Conservation (phyloP, 495 filamentous ascomycete genomes). For the Podospora appendiculata region DNA sequence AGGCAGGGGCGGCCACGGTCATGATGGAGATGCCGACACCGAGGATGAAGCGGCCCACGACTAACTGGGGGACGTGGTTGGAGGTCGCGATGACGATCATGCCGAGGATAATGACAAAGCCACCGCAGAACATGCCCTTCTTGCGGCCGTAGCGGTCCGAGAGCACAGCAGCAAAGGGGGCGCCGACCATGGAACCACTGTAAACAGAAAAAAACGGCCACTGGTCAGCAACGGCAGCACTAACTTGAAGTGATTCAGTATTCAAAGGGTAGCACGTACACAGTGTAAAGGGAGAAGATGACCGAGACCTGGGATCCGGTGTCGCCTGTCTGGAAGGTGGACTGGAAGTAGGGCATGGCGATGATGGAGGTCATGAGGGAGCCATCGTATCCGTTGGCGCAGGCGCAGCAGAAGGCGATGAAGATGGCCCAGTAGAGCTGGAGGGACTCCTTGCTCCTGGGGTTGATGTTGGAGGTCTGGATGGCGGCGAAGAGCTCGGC, state of each 20-base stretch:
- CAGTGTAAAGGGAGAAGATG: constrained; percentile 41
- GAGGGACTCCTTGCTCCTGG: constrained; percentile 45
- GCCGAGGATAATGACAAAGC: constrained; percentile 42
- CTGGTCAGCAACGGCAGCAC: not conserved
- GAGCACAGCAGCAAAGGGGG: constrained; percentile 35
- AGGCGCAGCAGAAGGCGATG: constrained; percentile 41
- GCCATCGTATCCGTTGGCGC: constrained; percentile 45
- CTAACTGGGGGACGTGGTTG: constrained; percentile 30
- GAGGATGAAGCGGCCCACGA: constrained; percentile 44
- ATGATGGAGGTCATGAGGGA: constrained; percentile 28
- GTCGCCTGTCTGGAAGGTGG: constrained; percentile 25
- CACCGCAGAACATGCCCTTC: constrained; percentile 41
- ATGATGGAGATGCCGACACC: constrained; percentile 44
- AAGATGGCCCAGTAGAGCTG: constrained; percentile 45
- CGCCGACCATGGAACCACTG: constrained; percentile 39
- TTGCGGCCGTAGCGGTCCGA: constrained; percentile 37
- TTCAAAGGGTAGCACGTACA: constrained; percentile 24
- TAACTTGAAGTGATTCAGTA: not conserved
- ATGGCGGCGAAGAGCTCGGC: constrained; percentile 52
- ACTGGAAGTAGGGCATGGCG: constrained; percentile 33
- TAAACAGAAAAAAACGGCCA: not conserved
- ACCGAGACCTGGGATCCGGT: constrained; percentile 29
- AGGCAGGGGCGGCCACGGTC: constrained; percentile 40
- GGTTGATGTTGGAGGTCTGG: constrained; percentile 47
- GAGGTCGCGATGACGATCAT: constrained; percentile 37